A percentile compares a stretch with the other conserved stretches of the same genome.
phyloP scores from a whole-genome alignment of 768 basidiomycete genomes.

The Favolaschia claudopus region DNA sequence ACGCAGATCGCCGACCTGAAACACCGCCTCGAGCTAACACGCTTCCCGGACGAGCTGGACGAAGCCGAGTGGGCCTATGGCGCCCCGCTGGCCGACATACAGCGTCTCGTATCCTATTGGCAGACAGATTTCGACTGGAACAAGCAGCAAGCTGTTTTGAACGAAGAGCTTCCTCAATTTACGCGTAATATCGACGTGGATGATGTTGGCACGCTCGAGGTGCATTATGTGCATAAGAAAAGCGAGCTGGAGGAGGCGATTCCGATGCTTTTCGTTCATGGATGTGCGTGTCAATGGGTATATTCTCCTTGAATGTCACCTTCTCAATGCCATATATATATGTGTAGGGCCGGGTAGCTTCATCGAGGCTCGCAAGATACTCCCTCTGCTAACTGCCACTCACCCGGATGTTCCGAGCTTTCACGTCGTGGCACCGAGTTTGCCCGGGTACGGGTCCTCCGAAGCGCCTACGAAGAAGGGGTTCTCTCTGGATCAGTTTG shows the following conservation, averaged over 20 bases:
- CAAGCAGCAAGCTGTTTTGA: conserved; percentile 43
- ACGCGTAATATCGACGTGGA: conserved; percentile 51
- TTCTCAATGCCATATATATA: not conserved
- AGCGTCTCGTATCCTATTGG: conserved; percentile 57
- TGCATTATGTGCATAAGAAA: conserved; percentile 53
- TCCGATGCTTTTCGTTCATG: conserved; percentile 54
- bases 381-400: conserved; percentile 47
- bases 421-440: conserved; percentile 54
- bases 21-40: conserved; percentile 1
- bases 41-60: conserved; percentile 49
- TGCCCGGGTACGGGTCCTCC: conserved; percentile 58
- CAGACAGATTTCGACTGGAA: conserved; percentile 50
- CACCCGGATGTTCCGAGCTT: conserved; percentile 47
- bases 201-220: conserved; percentile 44
- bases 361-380: conserved; percentile 49
- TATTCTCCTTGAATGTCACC: not conserved
- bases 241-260: conserved; percentile 32
- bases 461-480: conserved; percentile 50
- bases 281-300: conserved; percentile 42
- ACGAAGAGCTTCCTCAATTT: conserved; percentile 50
- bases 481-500: conserved; percentile 45
- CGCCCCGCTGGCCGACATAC: conserved; percentile 54
- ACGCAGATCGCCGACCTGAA: not conserved
- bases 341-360: conserved; percentile 55
- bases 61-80: conserved; percentile 60